Base-by-base conservation (phyloP, 192 early-diverging fungal genomes). In the Coemansia sp. region DNA sequence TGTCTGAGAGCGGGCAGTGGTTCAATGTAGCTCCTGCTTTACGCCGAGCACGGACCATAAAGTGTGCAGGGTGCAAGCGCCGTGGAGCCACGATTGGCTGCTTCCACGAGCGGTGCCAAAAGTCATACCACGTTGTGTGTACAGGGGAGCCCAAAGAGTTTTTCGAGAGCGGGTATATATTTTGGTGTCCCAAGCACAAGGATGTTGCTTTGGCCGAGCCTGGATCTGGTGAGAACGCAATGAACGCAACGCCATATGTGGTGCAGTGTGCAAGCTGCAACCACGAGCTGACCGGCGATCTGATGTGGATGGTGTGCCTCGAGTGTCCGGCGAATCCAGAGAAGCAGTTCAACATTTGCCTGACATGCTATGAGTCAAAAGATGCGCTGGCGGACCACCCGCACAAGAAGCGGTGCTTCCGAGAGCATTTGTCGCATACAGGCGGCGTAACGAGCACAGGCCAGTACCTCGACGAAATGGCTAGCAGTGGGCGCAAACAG, bases 21-120 rank as follows among this genome's bases (percentile, higher is more conserved):
- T 94, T 86, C 60, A 96, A 96, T 76, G 92, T 96, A 0, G 84
- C 89, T 0, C 76, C 81, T 19, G 94, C 94, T 8, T 74, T 92
- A 62, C 67, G 83, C 19, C 83, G 92, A 9, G 89, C 88, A 0
- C 82, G 92, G 21, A 84, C 85, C 1, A 86, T 94, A 75, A 86
- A 84, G 78, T 94, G 94, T 58, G 75, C 79, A 5, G 72, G 48
- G 2, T 96, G 94, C 71, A 88, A 86, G 55, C 87, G 89, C 63
- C 86, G 87, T 10, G 94, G 94, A 0, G 93, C 94, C 1, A 92
- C 93, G 0, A 81, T 92, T 27, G 93, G 93, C 9, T 96, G 94
- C 66, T 95, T 95, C 69, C 87, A 95, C 60, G 83, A 84, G 5
- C 87, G 90, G 54, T 96, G 94, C 66, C 75, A 84, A n/a, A 79